phyloP scores from a whole-genome alignment of 2,329 filamentous ascomycete species.

The Penicillium sp. region DNA sequence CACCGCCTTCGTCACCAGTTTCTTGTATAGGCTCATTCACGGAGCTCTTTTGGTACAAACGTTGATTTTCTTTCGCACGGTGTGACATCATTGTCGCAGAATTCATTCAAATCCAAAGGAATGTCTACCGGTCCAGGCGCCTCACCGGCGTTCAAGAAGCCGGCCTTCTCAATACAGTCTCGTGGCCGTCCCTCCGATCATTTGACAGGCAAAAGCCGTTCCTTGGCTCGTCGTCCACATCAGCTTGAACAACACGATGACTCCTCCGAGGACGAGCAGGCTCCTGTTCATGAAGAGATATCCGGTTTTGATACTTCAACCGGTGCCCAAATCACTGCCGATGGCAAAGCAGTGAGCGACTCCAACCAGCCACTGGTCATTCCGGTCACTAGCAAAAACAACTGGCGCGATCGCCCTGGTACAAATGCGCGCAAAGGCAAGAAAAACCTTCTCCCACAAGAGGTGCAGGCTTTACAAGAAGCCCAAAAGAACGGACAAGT shows the following conservation, averaged over 20 bases:
- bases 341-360: constrained; percentile 33
- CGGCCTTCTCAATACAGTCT: constrained; percentile 30
- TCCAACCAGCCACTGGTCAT: constrained; percentile 63
- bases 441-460: constrained; percentile 55
- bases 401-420: constrained; percentile 51
- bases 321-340: constrained; percentile 34
- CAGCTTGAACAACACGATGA: constrained; percentile 44
- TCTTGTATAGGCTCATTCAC: constrained; percentile 9
- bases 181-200: constrained; percentile 14
- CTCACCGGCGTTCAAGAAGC: constrained; percentile 27
- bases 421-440: constrained; percentile 51
- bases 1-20: constrained; percentile 16
- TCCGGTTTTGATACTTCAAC: constrained; percentile 49
- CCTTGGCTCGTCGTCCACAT: constrained; percentile 27
- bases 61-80: neutral
- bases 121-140: constrained; percentile 28
- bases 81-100: constrained; percentile 17
- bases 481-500: constrained; percentile 31
- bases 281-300: constrained; percentile 41
- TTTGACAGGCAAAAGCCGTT: constrained; percentile 12
- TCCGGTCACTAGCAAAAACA: constrained; percentile 76
- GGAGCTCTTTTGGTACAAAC: neutral
- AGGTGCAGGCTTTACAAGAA: constrained; percentile 47
- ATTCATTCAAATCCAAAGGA: constrained; percentile 1
- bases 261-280: constrained; percentile 46